Evolutionary conservation across 140 eudicot species (phyloP).

Genomic region (Senecio squalidus): DNA sequence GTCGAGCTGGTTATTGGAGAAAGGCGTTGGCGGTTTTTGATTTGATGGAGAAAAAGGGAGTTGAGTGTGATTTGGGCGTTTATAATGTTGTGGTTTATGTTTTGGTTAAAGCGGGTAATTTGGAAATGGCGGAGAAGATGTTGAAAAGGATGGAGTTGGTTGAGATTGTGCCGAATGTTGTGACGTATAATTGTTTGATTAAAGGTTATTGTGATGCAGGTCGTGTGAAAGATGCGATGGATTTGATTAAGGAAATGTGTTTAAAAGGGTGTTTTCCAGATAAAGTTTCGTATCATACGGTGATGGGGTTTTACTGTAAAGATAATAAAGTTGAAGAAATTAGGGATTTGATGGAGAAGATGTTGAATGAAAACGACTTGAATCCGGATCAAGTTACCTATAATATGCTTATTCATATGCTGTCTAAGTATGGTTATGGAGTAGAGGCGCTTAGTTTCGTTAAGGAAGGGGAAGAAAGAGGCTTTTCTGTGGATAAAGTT

Average conservation of each 20-base stretch:
- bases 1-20: constrained; percentile 66
- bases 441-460: constrained; percentile 56
- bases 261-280: constrained; percentile 63
- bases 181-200: constrained; percentile 76
- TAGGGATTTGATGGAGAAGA: constrained; percentile 50
- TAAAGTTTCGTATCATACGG: constrained; percentile 74
- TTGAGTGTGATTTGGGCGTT: constrained; percentile 43
- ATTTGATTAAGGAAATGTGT: constrained; percentile 49
- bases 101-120: constrained; percentile 49
- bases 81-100: constrained; percentile 70
- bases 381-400: constrained; percentile 73
- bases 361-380: constrained; percentile 42
- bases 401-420: constrained; percentile 64
- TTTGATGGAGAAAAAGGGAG: constrained; percentile 55
- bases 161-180: constrained; percentile 59
- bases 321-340: constrained; percentile 49
- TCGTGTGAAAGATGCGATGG: constrained; percentile 50
- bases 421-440: constrained; percentile 60
- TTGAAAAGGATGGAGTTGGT: constrained; percentile 56
- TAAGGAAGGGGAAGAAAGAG: constrained; percentile 67
- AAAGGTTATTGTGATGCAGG: constrained; percentile 78
- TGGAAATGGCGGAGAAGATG: constrained; percentile 68
- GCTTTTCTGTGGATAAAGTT: constrained; percentile 59
- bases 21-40: constrained; percentile 62
- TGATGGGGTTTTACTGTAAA: constrained; percentile 66